Evolutionary conservation across 805 yeast genomes (phyloP).

Genomic region (Pichia gijzeniarum): DNA sequence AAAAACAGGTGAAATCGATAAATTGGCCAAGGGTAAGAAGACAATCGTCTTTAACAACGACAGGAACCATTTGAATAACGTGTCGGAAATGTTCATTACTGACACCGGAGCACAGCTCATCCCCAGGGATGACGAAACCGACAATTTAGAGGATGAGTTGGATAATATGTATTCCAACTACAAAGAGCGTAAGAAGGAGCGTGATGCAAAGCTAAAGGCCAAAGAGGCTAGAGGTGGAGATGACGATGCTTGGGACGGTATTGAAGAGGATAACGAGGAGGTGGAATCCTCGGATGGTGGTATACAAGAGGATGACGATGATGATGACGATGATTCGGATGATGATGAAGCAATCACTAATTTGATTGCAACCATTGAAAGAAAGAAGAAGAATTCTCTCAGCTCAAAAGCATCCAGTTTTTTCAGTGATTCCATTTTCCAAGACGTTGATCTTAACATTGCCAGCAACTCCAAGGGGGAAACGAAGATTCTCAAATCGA

Average conservation of each 20-base stretch:
- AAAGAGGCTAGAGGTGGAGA: constrained; percentile 69
- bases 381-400: constrained; percentile 38
- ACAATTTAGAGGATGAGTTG: constrained; percentile 72
- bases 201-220: constrained; percentile 63
- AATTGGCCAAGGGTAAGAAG: constrained; percentile 72
- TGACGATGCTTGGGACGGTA: constrained; percentile 72
- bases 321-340: constrained; percentile 51
- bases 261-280: constrained; percentile 42
- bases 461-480: constrained; percentile 12
- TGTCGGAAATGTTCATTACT: constrained; percentile 33
- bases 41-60: constrained; percentile 56
- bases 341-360: constrained; percentile 65
- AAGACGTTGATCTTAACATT: constrained; percentile 37
- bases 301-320: constrained; percentile 36
- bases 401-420: constrained; percentile 36
- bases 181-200: constrained; percentile 60
- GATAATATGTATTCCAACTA: constrained; percentile 74
- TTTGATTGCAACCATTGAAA: constrained; percentile 46
- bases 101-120: constrained; percentile 6
- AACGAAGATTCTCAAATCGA: constrained; percentile 11
- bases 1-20: constrained; percentile 73
- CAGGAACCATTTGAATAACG: constrained; percentile 33
- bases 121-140: constrained; percentile 45
- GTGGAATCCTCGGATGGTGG: constrained; percentile 24
- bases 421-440: constrained; percentile 50